Conservation (phyloP, 352 stramenopile genomes). For the Globisporangium iwayamae region DNA sequence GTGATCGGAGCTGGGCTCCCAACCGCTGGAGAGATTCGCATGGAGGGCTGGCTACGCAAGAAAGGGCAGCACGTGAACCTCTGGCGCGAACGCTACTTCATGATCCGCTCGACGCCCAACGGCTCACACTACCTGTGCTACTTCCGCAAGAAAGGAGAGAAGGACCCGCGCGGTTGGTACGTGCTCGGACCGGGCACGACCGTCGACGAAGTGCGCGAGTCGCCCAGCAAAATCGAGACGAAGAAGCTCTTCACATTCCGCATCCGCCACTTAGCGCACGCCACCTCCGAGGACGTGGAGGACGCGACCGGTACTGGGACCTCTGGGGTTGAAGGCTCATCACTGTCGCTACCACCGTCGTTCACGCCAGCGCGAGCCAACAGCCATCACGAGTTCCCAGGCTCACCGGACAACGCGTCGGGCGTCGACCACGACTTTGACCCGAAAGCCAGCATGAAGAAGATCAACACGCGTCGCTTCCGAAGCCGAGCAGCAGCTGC, state of each 20-base stretch:
- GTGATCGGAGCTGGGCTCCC: slow-evolving; percentile 14
- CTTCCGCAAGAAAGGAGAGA: slow-evolving; percentile 82
- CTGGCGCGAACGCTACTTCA: slow-evolving; percentile 85
- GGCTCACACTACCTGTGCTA: slow-evolving; percentile 82
- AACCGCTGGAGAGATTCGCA: slow-evolving; percentile 65
- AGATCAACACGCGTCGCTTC: slow-evolving; percentile 49
- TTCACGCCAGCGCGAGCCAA: slow-evolving; percentile 19
- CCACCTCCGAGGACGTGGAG: slow-evolving; percentile 20
- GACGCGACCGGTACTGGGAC: slow-evolving; percentile 12
- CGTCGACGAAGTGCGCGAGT: slow-evolving; percentile 82
- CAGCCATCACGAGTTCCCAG: slow-evolving; percentile 17
- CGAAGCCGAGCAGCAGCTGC: slow-evolving; percentile 59
- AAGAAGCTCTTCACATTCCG: slow-evolving; percentile 85
- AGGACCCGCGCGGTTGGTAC: slow-evolving; percentile 80
- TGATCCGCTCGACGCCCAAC: slow-evolving; percentile 80
- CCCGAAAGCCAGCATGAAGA: slow-evolving; percentile 40
- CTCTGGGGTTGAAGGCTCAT: slow-evolving; percentile 26
- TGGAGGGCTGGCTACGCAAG: slow-evolving; percentile 85
- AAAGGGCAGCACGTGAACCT: slow-evolving; percentile 85
- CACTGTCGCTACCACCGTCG: slow-evolving; percentile 21
- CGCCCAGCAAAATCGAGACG: slow-evolving; percentile 84
- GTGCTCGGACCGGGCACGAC: slow-evolving; percentile 73
- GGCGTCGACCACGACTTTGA: slow-evolving; percentile 37
- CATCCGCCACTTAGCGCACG: slow-evolving; percentile 63
- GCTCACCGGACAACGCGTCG: slow-evolving; percentile 21